A percentile compares a stretch with the other conserved stretches of the same genome.
phyloP scores from a whole-genome alignment of 129 eudicot species.

The Chrysanthemum makinoi region DNA sequence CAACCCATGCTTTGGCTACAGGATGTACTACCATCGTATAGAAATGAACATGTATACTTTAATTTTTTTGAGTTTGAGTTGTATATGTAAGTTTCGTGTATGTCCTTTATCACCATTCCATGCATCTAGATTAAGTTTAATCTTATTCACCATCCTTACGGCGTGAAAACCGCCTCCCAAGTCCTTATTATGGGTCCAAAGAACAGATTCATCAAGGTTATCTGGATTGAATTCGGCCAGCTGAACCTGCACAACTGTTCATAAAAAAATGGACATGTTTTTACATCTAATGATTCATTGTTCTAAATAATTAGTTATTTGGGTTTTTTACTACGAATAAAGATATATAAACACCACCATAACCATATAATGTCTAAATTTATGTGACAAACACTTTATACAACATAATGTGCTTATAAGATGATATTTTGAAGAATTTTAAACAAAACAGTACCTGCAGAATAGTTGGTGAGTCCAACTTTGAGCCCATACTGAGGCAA shows the following conservation, averaged over 20 bases:
- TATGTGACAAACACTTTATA: too few species aligned
- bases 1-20: too few species aligned
- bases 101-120: slow-evolving; percentile 46
- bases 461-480: too few species aligned
- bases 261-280: background rate
- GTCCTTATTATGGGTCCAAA: slow-evolving; percentile 86
- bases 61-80: too few species aligned
- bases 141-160: slow-evolving; percentile 82
- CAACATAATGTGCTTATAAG: too few species aligned
- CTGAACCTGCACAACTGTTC: slow-evolving; percentile 52
- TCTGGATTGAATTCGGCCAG: slow-evolving; percentile 62
- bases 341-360: background rate
- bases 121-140: slow-evolving; percentile 71
- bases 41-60: too few species aligned
- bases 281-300: background rate
- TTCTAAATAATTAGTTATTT: background rate
- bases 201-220: slow-evolving; percentile 66
- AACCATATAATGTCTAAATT: background rate
- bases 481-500: slow-evolving; percentile 34
- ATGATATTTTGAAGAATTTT: too few species aligned
- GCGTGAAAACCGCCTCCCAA: slow-evolving; percentile 72
- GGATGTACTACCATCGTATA: too few species aligned
- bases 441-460: too few species aligned
- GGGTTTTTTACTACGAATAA: background rate
- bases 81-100: too few species aligned